Evolutionary conservation across 257 asterid species (phyloP), one percentile per base, ranked within the genome.

Genomic region (Fraxinus pennsylvanica): DNA sequence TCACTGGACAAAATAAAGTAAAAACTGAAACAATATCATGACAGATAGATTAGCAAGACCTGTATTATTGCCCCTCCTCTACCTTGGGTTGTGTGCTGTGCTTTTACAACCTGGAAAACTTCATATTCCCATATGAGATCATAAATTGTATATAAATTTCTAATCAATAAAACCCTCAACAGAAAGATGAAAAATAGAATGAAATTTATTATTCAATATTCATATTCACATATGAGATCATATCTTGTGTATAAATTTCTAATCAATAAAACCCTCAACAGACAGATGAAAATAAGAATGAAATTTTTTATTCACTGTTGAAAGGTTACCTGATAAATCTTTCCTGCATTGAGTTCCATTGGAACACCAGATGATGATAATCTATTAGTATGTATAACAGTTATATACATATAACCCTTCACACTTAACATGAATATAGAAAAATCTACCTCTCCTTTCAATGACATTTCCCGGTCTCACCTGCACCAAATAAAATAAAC

Each of bases 41-140:
- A 67, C 47, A 36, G 54, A 29, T 29, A 33, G 71, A 81, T 39
- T 75, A 76, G 77, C 10, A 65, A 12, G 75, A 94, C 99, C 97
- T 95, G 98, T 78, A 95, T 92, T 82, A 91, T 95, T 76, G 98
- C 97, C 82, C 98, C 99, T 80, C 93, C 93, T 90, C 99, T 89
- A 79, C 99, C 99, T 88, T 95, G 99, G 38, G 94, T 84, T 29
- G 91, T 86, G 74, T 95, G 99, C 2, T 93, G 96, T 6, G 98
- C 94, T 86, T 92, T 95, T 57, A 95, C 75, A 69, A 95, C 99
- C 99, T 95, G 85, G 75, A 76, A 80, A 79, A 71, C n/a, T 66
- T 75, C 27, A 61, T 61, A 39, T 77, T 68, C 32, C 63, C 39
- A 17, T 32, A 65, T 22, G 65, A 25, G 19, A 67, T 80, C 25